phyloP scores from a whole-genome alignment of 768 basidiomycete species.

The Mycena metata region DNA sequence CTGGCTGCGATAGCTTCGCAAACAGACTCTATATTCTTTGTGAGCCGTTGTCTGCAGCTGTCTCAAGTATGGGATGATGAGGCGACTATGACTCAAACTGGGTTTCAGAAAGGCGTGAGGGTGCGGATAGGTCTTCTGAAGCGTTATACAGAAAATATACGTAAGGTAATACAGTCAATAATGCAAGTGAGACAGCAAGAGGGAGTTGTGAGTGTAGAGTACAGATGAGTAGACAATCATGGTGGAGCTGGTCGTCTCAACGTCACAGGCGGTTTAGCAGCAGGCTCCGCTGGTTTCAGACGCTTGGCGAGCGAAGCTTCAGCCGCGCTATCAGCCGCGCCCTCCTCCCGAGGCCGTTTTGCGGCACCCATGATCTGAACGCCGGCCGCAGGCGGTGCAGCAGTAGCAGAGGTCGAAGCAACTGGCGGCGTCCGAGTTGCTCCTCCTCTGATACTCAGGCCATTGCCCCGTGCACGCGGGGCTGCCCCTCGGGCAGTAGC shows the following conservation, averaged over 20 bases:
- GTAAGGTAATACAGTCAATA: constrained; percentile 21
- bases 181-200: constrained; percentile 15
- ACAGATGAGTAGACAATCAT: constrained; percentile 15
- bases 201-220: not conserved
- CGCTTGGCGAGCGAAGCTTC: constrained; percentile 78
- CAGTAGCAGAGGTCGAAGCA: constrained; percentile 42
- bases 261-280: constrained; percentile 47
- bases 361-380: constrained; percentile 78
- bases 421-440: constrained; percentile 36
- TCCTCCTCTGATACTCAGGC: constrained; percentile 49
- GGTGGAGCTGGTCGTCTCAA: constrained; percentile 48
- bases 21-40: too few species aligned
- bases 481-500: constrained; percentile 29
- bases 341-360: constrained; percentile 76
- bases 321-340: constrained; percentile 54
- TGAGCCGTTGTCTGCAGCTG: too few species aligned
- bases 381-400: constrained; percentile 48
- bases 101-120: too few species aligned
- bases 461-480: constrained; percentile 48
- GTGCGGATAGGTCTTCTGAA: too few species aligned
- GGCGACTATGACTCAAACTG: too few species aligned
- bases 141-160: constrained; percentile 19
- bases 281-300: constrained; percentile 67
- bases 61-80: too few species aligned
- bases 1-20: too few species aligned